Evolutionary conservation across 192 early-diverging fungal species (phyloP).

Genomic region (Entomortierella beljakovae): DNA sequence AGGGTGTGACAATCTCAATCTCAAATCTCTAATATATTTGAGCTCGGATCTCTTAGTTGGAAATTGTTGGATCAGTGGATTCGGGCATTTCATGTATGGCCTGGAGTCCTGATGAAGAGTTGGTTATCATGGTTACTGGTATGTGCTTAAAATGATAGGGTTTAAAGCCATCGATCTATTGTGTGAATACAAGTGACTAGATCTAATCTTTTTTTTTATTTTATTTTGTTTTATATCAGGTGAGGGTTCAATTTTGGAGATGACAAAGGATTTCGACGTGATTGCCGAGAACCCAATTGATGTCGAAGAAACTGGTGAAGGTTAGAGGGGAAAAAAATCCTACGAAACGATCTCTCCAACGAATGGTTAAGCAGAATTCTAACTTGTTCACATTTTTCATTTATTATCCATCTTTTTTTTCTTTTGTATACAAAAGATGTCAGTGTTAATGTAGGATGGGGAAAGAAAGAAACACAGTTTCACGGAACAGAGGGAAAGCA

Average conservation of each 20-base stretch:
- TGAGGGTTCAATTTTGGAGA: constrained; percentile 75
- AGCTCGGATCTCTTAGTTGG: constrained; percentile 47
- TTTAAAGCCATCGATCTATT: too few relatives aligned
- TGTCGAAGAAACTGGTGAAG: constrained; percentile 77
- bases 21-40: background rate
- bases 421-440: constrained; percentile 54
- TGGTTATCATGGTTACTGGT: constrained; percentile 85
- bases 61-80: constrained; percentile 81
- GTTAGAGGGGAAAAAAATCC: constrained; percentile 21
- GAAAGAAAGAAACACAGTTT: constrained; percentile 96
- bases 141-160: too few relatives aligned
- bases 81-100: constrained; percentile 75
- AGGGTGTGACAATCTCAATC: background rate
- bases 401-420: background rate
- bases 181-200: too few relatives aligned
- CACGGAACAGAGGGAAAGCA: constrained; percentile 90
- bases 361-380: background rate
- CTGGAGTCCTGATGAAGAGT: constrained; percentile 93
- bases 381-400: background rate
- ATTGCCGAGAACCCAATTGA: constrained; percentile 84
- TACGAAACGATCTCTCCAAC: too few relatives aligned
- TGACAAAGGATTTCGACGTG: constrained; percentile 96
- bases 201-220: too few relatives aligned
- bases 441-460: constrained; percentile 94
- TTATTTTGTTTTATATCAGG: constrained; percentile 40